Percentiles rank a stretch among this genome's conserved stretches.
phyloP scores from a whole-genome alignment of 345 rosid genomes.

The Erysimum cheiranthoides region DNA sequence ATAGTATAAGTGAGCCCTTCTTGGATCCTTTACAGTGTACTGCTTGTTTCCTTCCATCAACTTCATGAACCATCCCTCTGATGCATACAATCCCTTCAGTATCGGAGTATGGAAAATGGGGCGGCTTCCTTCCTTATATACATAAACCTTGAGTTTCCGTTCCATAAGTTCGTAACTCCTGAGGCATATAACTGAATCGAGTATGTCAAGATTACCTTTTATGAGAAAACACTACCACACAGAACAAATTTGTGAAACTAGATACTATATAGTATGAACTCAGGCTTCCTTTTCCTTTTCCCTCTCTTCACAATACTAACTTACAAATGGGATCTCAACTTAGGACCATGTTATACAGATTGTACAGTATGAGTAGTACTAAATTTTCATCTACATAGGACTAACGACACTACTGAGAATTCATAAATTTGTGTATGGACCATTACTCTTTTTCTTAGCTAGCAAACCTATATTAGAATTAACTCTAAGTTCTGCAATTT shows the following conservation, averaged over 20 bases:
- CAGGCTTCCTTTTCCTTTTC: background rate
- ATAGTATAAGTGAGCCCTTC: conserved; percentile 84
- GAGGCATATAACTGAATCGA: conserved; percentile 40
- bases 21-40: conserved; percentile 78
- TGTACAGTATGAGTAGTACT: background rate
- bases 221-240: conserved; percentile 14
- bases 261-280: background rate
- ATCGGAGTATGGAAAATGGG: conserved; percentile 90
- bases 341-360: background rate
- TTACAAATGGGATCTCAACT: conserved; percentile 5
- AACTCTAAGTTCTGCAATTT: background rate
- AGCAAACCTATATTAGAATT: background rate
- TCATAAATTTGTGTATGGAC: background rate
- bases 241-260: background rate
- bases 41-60: conserved; percentile 82
- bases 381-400: conserved; percentile 15
- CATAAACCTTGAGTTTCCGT: conserved; percentile 70
- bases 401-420: background rate
- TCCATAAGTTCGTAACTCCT: conserved; percentile 99
- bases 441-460: background rate
- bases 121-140: conserved; percentile 82
- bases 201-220: conserved; percentile 39
- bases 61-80: conserved; percentile 99
- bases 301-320: background rate
- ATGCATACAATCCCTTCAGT: conserved; percentile 94